Conservation (phyloP, 257 asterid species). For the Salvia splendens region DNA sequence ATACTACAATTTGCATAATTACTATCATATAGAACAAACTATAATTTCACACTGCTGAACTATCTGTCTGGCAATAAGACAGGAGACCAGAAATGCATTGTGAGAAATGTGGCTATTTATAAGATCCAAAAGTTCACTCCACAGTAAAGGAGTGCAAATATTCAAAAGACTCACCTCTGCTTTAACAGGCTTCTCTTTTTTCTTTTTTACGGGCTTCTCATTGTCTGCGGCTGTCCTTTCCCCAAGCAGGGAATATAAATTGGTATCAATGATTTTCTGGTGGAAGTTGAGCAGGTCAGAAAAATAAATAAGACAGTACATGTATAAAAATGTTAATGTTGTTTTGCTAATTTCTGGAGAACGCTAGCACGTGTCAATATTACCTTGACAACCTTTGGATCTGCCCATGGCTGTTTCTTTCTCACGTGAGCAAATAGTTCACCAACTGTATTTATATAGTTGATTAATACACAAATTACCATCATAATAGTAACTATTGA, state of each 20-base stretch:
- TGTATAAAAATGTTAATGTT: background rate
- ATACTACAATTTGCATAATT: constrained; percentile 13
- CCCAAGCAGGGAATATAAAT: constrained; percentile 70
- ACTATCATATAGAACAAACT: background rate
- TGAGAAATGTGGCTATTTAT: constrained; percentile 3
- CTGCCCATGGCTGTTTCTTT: constrained; percentile 96
- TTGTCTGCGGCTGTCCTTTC: constrained; percentile 86
- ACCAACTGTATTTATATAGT: constrained; percentile 58
- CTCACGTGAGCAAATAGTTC: constrained; percentile 70
- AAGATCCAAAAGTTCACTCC: constrained; percentile 20
- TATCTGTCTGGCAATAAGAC: constrained; percentile 12
- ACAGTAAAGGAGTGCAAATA: constrained; percentile 3
- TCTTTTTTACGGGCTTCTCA: constrained; percentile 83
- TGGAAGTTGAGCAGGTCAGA: constrained; percentile 22
- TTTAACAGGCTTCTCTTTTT: constrained; percentile 85
- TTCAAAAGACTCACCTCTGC: constrained; percentile 53
- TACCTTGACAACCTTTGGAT: constrained; percentile 87
- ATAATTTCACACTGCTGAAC: background rate
- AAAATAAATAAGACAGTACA: constrained; percentile 6
- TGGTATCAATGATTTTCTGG: constrained; percentile 80
- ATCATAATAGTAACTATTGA: constrained; percentile 20
- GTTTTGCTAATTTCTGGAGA: constrained; percentile 14
- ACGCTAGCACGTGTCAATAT: constrained; percentile 11
- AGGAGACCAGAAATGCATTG: background rate
- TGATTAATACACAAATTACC: constrained; percentile 23